Evolutionary conservation across 331 rosid genomes (phyloP).

Genomic region (Acacia concinna): DNA sequence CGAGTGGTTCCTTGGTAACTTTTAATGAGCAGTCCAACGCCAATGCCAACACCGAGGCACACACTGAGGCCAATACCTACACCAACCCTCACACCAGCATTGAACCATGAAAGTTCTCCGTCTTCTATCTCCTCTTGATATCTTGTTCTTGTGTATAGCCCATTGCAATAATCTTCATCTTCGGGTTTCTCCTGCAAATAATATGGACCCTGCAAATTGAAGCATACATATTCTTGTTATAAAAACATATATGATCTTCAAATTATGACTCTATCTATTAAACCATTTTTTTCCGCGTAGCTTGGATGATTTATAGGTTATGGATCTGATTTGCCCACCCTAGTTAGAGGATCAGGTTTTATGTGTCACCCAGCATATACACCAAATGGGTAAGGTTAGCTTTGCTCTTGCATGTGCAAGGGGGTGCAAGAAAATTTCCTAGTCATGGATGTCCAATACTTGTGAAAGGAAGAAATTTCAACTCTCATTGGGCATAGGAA

Average conservation of each 20-base stretch:
- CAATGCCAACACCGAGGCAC: conserved; percentile 77
- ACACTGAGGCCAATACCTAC: conserved; percentile 83
- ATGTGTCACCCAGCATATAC: neutral
- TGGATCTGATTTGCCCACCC: neutral
- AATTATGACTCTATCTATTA: neutral
- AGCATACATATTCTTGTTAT: conserved; percentile 15
- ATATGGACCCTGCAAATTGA: conserved; percentile 49
- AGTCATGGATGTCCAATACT: neutral
- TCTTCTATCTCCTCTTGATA: conserved; percentile 63
- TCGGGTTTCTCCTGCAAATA: conserved; percentile 46
- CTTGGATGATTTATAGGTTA: neutral
- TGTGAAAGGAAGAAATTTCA: neutral
- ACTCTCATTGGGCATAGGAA: neutral
- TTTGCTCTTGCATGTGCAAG: neutral
- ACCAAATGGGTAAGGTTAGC: neutral
- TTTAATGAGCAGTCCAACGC: conserved; percentile 69
- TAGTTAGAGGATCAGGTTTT: neutral
- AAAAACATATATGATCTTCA: conserved; percentile 6
- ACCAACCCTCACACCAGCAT: conserved; percentile 80
- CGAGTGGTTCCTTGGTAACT: conserved; percentile 78
- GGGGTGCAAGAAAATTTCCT: neutral
- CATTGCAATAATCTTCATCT: conserved; percentile 46
- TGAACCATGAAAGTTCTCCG: conserved; percentile 85
- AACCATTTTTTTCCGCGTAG: neutral
- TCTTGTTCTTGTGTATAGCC: conserved; percentile 41